These are phyloP conservation scores for Aspergillus saccharolyticus DNA, from an alignment of 495 filamentous ascomycete species.

Conservation along the genomic window DNA sequence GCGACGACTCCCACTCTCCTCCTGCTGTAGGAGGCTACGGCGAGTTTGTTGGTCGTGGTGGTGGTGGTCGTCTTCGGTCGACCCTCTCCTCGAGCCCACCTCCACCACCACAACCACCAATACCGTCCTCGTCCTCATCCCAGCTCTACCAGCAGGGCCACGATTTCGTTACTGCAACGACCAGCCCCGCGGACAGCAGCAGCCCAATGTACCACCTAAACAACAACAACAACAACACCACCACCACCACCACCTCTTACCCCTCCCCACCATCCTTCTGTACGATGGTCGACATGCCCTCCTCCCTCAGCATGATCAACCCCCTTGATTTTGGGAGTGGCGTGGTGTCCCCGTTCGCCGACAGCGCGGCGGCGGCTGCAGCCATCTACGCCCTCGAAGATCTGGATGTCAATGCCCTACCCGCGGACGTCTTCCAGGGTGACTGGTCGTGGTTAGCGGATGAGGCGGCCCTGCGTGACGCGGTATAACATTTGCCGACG, in stretches of 20 bases:
- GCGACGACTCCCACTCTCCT: neutral
- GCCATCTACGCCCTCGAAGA: conserved; percentile 15
- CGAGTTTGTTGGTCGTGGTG: no score
- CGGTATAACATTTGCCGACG: neutral
- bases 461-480: conserved; percentile 2
- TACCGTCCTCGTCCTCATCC: neutral
- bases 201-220: conserved; percentile 3
- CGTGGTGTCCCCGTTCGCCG: conserved; percentile 1
- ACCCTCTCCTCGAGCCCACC: neutral
- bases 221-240: no score
- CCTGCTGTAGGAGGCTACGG: neutral
- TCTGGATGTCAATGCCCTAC: conserved; percentile 6
- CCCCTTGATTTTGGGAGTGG: conserved; percentile 9
- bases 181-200: neutral
- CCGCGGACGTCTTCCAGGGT: conserved; percentile 5
- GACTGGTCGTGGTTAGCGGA: conserved; percentile 20
- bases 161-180: neutral
- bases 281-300: conserved; percentile 13
- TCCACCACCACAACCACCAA: neutral
- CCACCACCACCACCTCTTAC: conserved; percentile 4
- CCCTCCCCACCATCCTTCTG: conserved; percentile 7
- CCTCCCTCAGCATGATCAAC: conserved; percentile 14
- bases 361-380: conserved; percentile 5
- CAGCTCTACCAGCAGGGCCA: neutral
- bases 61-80: neutral